Base-by-base conservation (phyloP, 2,329 filamentous ascomycete genomes). In the Colletotrichum camelliae region DNA sequence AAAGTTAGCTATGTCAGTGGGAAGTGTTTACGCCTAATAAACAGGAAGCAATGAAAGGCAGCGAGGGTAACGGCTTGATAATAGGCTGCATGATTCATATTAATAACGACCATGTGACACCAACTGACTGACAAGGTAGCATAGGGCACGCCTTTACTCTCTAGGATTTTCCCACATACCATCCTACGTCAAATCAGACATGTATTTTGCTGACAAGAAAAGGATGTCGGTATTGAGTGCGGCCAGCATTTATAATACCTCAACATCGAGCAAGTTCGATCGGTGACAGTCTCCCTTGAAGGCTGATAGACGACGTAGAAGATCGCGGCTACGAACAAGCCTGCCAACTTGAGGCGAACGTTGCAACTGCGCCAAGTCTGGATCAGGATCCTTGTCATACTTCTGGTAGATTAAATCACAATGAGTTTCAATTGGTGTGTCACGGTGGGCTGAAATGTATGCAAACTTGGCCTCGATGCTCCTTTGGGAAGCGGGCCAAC, bases 81-180 rank as follows among this genome's bases (percentile, higher is more conserved):
- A 27, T 27, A 4, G 24, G 24, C 4, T 43, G 39, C 4, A 18
- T 43, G 39, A n/a, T 43, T n/a, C 39, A 43, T 5, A 9, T 5
- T 24, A 24, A 24, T 10, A 43, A 18, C 16, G 37, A 43, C 16
- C 8, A 43, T 43, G 0, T 0, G 0, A 18, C 16, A 43, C 0
- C 16, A 43, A 8, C 16, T 5, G 0, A 0, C 37, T 18, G 0
- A 0, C n/a, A 16, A 43, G 18, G 37, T 2, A 39, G 18, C 16
- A n/a, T 43, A 8, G 16, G 37, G 16, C 37, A 9, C 0, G 8
- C 18, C 0, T 43, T 5, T 9, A 0, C 37, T 18, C 1, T 9
- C 10, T 18, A 1, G 29, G 5, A 8, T 3, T 18, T 43, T 43
- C 16, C 16, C 37, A 18, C 5, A 1, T 39, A 39, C 29, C 29